Evolutionary conservation across 805 yeast species (phyloP).

Genomic region (Ogataea pilisensis): DNA sequence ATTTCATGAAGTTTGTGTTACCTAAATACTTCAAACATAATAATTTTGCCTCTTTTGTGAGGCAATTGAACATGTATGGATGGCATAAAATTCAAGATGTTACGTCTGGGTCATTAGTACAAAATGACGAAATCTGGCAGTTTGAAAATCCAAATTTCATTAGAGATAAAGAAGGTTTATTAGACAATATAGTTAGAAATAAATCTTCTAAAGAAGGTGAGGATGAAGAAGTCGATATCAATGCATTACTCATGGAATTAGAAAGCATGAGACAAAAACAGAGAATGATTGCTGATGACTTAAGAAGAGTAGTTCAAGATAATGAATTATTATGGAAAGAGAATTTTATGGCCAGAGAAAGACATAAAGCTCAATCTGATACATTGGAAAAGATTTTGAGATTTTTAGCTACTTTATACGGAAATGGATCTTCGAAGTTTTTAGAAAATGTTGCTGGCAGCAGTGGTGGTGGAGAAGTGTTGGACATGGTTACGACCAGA

Average conservation of each 20-base stretch:
- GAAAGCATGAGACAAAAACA: slow-evolving; percentile 78
- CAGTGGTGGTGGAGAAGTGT: slow-evolving; percentile 15
- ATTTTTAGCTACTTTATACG: slow-evolving; percentile 80
- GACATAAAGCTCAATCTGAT: slow-evolving; percentile 80
- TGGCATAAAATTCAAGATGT: slow-evolving; percentile 98
- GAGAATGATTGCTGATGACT: slow-evolving; percentile 74
- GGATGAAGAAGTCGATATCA: slow-evolving; percentile 45
- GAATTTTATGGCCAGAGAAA: slow-evolving; percentile 74
- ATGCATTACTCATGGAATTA: slow-evolving; percentile 60
- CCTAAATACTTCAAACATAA: slow-evolving; percentile 95
- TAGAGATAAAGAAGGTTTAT: slow-evolving; percentile 73
- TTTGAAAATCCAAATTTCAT: slow-evolving; percentile 80
- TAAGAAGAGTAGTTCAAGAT: slow-evolving; percentile 77
- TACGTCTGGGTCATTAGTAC: slow-evolving; percentile 63
- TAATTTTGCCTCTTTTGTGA: slow-evolving; percentile 91
- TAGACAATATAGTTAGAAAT: slow-evolving; percentile 83
- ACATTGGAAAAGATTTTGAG: slow-evolving; percentile 84
- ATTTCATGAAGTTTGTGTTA: slow-evolving; percentile 74
- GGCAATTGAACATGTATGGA: slow-evolving; percentile 97
- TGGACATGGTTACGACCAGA: slow-evolving; percentile 15
- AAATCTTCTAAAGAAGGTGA: slow-evolving; percentile 39
- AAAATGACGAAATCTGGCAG: slow-evolving; percentile 79
- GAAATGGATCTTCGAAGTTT: slow-evolving; percentile 48
- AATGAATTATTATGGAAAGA: slow-evolving; percentile 92
- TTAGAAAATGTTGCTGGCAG: slow-evolving; percentile 21